Base-by-base conservation (phyloP, 768 basidiomycete species). In the Gyrodon lividus region DNA sequence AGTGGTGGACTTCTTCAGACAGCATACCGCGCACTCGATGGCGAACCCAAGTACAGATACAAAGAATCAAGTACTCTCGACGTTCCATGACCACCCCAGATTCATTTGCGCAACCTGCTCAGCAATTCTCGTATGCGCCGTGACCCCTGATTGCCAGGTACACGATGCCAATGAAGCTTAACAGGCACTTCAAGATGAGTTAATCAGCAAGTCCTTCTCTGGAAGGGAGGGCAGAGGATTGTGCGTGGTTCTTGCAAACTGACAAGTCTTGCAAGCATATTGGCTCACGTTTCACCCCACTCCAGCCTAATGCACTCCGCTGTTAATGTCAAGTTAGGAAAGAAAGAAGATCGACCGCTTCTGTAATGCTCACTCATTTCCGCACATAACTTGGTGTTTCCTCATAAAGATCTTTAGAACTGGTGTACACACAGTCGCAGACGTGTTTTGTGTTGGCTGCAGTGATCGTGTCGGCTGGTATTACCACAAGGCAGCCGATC, bases 181-280 rank as follows among this genome's bases (percentile, higher is more conserved):
- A 55, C 52, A 91, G 89, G 80, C 84, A 19, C 74, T 92, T 14
- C 89, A 92, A 66, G 90, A 92, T 57, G 89, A 92, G 59, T 69
- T 91, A 19, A 89, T 92, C 54, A 89, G 87, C 73, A 92, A 92
- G 63, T 73, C 87, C 0, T 92, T 92, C 71, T 86, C 88, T 23
- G 89, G 89, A 5, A 73, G 90, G 60, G 90, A 92, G 42, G 89
- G 89, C 2, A 75, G 87, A 52, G 89, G 89, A 61, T 91, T 82
- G 89, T 83, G 59, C 67, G 88, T 81, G 31, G 34, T 54, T 37
- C 12, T 12, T 38, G 12, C 12, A 30, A 22, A 31, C 46, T 28
- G 7, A 9, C 8, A 10, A 10, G 35, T 37, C 17, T n/a, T 6
- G 19, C 41, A 42, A 17, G 9, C 37, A 26, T 14, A 22, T 30